Base-by-base conservation (phyloP, 2,329 filamentous ascomycete species). In the Nakataea oryzae region DNA sequence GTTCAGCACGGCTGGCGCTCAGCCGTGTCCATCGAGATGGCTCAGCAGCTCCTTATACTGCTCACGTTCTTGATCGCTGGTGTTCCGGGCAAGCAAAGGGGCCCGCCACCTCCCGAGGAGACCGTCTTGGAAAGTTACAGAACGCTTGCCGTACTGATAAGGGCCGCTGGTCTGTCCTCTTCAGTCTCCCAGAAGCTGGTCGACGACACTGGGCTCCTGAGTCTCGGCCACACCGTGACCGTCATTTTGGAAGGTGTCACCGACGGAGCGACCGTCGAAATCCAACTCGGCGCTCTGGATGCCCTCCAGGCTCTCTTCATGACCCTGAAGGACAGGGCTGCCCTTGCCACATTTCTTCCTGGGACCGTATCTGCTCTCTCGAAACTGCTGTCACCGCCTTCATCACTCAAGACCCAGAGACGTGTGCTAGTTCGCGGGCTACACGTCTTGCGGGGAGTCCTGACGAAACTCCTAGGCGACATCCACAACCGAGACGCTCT, bases 271-370 rank as follows among this genome's bases (percentile, higher is more conserved):
- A 89, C 87, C 0, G 76, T 84, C 50, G 78, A 82, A n/a, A 82
- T 93, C 26, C 92, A 93, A 69, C 71, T 88, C 6, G 83, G 88
- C 66, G 89, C 91, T 7, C 76, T 91, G 3, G 73, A 78, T 14
- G 85, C 89, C 8, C 71, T 97, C 2, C 75, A 83, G 60, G 76
- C 83, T 0, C 75, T 95, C 9, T 84, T 86, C 66, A 69, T 73
- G 8, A 83, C 85, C 27, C 80, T 96, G 56, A 85, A 82, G 61
- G 88, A 95, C 68, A 83, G 82, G 58, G 82, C 89, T n/a, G 85
- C 90, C 2, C 78, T 96, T 62, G 90, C 91, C 12, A 93, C 85
- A 64, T 95, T 99, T 69, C 79, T 97, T 55, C 95, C 96, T 0
- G 91, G 93, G 12, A 91, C 91, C 0, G 84, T 96, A 0, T 97